Evolutionary conservation across 345 rosid species (phyloP), one percentile per base, ranked within the genome.

Genomic region (Acer yangbiense): DNA sequence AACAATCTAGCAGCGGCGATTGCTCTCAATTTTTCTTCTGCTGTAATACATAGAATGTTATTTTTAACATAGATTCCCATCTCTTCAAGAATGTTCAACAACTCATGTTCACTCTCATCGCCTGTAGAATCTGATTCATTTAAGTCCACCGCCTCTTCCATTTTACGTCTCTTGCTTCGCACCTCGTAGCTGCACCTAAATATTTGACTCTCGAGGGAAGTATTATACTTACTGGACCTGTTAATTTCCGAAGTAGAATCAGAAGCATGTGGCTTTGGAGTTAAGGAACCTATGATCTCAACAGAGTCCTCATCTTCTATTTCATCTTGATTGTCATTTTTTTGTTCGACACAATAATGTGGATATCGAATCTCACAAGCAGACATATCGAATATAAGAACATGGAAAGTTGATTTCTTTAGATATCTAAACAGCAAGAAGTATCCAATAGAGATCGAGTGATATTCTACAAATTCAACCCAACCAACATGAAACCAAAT

Each of bases 401-500:
- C 83, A 27, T 71, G 73, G 72, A 87, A 87, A 65, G 57, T 71
- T 52, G 85, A 83, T 29, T 54, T 61, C 12, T 88, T 86, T 62
- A 52, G 72, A 16, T 83, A 87, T 65, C 68, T 68, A 78, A 87
- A 87, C 67, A 84, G 76, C 66, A 87, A 70, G 52, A 82, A 75
- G 74, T 78, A 72, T 2, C 87, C 87, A 9, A 12, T 13, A 64
- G 78, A 3, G 6, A 87, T 83, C 18, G 84, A 80, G 62, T 87
- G 73, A 50, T 82, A 79, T 10, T 82, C 71, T 3, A 65, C 75
- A 74, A 87, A 85, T 1, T 85, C 79, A 21, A 80, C 82, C 87
- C 86, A 87, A 21, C 83, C 88, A 25, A 77, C 82, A 27, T 79
- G 82, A 64, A 87, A 79, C 87, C 86, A 87, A 44, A 83, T 74